These are phyloP conservation scores for Penicillium nordicum DNA, from an alignment of 2,329 filamentous ascomycete genomes.

Conservation along the genomic window DNA sequence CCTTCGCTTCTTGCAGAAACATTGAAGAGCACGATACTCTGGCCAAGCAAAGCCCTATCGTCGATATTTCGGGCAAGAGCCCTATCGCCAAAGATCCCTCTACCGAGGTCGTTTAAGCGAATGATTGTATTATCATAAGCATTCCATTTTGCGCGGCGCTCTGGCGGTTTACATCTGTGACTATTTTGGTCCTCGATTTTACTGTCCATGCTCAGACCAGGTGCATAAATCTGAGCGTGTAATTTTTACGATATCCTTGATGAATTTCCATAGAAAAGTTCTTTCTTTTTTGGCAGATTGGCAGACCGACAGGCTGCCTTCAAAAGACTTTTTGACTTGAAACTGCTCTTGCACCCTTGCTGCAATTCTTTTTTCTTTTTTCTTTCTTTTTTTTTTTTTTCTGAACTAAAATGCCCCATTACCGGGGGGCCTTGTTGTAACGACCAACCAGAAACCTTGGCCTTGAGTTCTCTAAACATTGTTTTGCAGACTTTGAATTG, in stretches of 20 bases:
- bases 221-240: slow-evolving; percentile 13
- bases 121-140: slow-evolving; percentile 16
- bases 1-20: slow-evolving; percentile 49
- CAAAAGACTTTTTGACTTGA: not conserved
- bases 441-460: not conserved
- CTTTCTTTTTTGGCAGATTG: slow-evolving; percentile 1
- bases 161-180: slow-evolving; percentile 9
- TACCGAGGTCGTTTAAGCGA: slow-evolving; percentile 21
- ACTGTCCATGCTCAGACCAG: slow-evolving; percentile 9
- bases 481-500: not conserved
- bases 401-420: not conserved
- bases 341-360: not conserved
- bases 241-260: slow-evolving; percentile 25
- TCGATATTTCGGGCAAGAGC: not conserved
- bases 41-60: slow-evolving; percentile 49
- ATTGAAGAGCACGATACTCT: slow-evolving; percentile 86
- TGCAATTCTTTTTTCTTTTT: too few species aligned
- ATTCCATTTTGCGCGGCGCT: slow-evolving; percentile 19
- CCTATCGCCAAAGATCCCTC: not conserved
- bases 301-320: slow-evolving; percentile 1
- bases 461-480: not conserved
- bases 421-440: not conserved
- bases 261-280: slow-evolving; percentile 22
- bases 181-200: slow-evolving; percentile 7
- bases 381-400: not conserved